Evolutionary conservation across 306 rosid species (phyloP).

Genomic region (Cajanus cajan): DNA sequence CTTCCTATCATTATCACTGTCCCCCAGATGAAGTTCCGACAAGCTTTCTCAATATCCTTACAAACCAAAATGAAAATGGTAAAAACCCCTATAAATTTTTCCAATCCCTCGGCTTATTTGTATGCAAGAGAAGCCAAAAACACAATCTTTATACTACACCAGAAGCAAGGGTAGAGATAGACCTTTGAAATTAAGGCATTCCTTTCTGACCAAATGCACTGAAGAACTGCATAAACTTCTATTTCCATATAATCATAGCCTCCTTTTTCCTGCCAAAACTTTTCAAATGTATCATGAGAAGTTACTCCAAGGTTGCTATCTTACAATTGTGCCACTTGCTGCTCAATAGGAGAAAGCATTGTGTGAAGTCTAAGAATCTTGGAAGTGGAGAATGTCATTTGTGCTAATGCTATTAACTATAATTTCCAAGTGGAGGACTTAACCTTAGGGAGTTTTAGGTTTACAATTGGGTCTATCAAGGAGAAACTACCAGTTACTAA

Average conservation of each 20-base stretch:
- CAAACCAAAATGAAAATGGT: not conserved
- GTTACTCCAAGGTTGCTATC: not conserved
- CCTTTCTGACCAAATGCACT: not conserved
- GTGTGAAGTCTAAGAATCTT: not conserved
- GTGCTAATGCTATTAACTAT: no score
- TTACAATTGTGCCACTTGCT: not conserved
- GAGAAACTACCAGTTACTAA: not conserved
- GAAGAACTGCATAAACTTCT: not conserved
- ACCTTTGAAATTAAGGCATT: not conserved
- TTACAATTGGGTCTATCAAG: not conserved
- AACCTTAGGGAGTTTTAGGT: not conserved
- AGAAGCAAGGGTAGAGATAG: not conserved
- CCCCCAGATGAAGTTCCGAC: no score
- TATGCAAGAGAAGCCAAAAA: not conserved
- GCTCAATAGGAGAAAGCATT: not conserved
- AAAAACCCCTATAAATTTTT: not conserved
- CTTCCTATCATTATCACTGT: no score
- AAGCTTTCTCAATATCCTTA: no score
- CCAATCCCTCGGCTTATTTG: not conserved
- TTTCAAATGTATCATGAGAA: conserved; percentile 3
- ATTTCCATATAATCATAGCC: not conserved
- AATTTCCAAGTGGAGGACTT: not conserved
- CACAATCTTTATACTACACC: not conserved
- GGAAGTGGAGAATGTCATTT: not conserved
- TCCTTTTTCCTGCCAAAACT: not conserved